Evolutionary conservation across 768 basidiomycete species (phyloP).

Genomic region (Porpolomopsis calyptriformis): DNA sequence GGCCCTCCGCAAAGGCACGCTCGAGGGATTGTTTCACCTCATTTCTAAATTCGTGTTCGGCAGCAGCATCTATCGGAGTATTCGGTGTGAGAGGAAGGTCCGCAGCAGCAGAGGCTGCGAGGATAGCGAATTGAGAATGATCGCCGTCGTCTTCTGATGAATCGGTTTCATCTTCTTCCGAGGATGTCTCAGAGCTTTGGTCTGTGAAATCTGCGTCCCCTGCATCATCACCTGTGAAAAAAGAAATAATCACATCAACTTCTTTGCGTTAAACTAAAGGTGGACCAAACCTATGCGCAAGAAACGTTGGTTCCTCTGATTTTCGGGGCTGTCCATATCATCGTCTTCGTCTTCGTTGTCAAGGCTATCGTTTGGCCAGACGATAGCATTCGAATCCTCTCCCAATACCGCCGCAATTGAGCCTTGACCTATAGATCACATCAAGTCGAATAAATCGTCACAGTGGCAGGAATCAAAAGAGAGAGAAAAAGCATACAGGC

Average conservation of each 20-base stretch:
- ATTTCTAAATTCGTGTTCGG: conserved; percentile 57
- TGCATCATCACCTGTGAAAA: conserved; percentile 42
- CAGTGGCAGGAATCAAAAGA: no score
- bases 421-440: conserved; percentile 36
- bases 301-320: conserved; percentile 53
- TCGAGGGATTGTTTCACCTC: conserved; percentile 82
- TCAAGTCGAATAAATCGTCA: conserved; percentile 6
- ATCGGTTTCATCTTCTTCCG: conserved; percentile 34
- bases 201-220: conserved; percentile 57
- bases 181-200: conserved; percentile 44
- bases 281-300: conserved; percentile 57
- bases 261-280: neutral
- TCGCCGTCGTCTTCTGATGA: conserved; percentile 29
- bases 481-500: conserved; percentile 34
- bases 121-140: conserved; percentile 25
- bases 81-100: conserved; percentile 34
- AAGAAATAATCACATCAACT: neutral
- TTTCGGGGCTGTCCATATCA: conserved; percentile 43
- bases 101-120: conserved; percentile 36
- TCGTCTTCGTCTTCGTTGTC: conserved; percentile 49
- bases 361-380: conserved; percentile 66
- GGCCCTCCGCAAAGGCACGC: conserved; percentile 84
- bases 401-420: conserved; percentile 43
- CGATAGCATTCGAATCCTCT: conserved; percentile 59
- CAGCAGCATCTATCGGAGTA: conserved; percentile 30